phyloP scores from a whole-genome alignment of 495 filamentous ascomycete species.

The Margaritispora aquatica region DNA sequence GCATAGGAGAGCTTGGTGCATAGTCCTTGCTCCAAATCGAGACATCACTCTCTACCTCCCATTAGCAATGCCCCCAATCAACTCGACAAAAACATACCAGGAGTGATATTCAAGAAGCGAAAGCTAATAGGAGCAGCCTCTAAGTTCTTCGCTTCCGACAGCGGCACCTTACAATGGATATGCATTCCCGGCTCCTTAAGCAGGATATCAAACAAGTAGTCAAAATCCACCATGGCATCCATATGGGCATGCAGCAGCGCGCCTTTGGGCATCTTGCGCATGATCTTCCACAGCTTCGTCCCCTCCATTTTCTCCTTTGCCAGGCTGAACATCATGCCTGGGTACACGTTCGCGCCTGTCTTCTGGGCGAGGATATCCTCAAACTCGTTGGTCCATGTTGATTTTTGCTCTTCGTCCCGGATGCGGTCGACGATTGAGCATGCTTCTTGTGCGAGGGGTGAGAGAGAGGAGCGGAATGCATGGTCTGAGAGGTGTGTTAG shows the following conservation, averaged over 20 bases:
- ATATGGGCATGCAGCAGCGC: slow-evolving; percentile 82
- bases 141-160: slow-evolving; percentile 4
- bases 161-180: slow-evolving; percentile 44
- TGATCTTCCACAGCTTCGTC: slow-evolving; percentile 79
- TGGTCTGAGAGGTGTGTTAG: slow-evolving; percentile 35
- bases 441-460: slow-evolving; percentile 67
- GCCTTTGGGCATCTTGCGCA: slow-evolving; percentile 85
- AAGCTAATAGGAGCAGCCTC: slow-evolving; percentile 19
- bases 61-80: neutral
- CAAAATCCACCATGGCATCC: slow-evolving; percentile 83
- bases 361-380: slow-evolving; percentile 55
- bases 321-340: slow-evolving; percentile 83
- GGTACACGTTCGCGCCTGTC: slow-evolving; percentile 55
- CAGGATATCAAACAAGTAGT: slow-evolving; percentile 65
- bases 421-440: slow-evolving; percentile 73
- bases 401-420: slow-evolving; percentile 63
- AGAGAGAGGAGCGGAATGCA: slow-evolving; percentile 60
- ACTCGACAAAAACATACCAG: slow-evolving; percentile 8
- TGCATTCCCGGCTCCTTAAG: slow-evolving; percentile 71
- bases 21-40: slow-evolving; percentile 63
- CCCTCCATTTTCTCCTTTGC: slow-evolving; percentile 74
- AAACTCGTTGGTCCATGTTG: slow-evolving; percentile 63
- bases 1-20: slow-evolving; percentile 43
- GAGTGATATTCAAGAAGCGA: slow-evolving; percentile 13
- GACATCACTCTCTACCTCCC: slow-evolving; percentile 18